phyloP scores from a whole-genome alignment of 2,329 filamentous ascomycete genomes.

The Paecilomyces niveus region DNA sequence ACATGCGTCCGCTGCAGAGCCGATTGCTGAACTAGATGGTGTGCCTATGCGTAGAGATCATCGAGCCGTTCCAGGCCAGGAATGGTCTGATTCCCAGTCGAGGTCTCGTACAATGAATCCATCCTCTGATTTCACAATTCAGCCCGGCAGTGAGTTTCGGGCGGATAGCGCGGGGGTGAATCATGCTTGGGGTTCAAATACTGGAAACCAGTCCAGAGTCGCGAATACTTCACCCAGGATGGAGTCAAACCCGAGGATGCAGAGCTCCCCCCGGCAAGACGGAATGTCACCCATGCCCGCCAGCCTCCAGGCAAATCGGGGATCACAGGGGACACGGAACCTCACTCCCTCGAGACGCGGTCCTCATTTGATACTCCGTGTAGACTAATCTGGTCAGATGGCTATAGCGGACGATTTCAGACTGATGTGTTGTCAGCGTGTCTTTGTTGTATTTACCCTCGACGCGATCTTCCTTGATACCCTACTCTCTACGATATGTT shows the following conservation, averaged over 20 bases:
- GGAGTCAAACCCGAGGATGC: conserved; percentile 10
- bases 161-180: neutral
- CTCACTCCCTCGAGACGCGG: conserved; percentile 8
- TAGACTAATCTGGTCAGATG: conserved; percentile 2
- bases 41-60: neutral
- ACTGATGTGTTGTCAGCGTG: no score
- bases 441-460: no score
- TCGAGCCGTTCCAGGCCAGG: neutral
- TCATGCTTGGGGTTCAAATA: neutral
- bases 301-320: neutral
- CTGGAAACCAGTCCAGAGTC: neutral
- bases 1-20: neutral
- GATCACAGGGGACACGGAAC: conserved; percentile 3
- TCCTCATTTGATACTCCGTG: conserved; percentile 7
- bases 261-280: neutral
- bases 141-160: neutral
- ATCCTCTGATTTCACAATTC: neutral
- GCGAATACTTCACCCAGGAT: neutral
- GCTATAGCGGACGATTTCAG: no score
- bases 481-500: no score
- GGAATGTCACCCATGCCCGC: neutral
- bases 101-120: neutral
- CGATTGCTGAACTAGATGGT: neutral
- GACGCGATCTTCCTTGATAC: no score
- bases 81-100: neutral